A percentile compares a stretch with the other conserved stretches of the same genome.
Evolutionary conservation across 2,329 filamentous ascomycete genomes (phyloP).

Genomic region (Escovopsis weberi): DNA sequence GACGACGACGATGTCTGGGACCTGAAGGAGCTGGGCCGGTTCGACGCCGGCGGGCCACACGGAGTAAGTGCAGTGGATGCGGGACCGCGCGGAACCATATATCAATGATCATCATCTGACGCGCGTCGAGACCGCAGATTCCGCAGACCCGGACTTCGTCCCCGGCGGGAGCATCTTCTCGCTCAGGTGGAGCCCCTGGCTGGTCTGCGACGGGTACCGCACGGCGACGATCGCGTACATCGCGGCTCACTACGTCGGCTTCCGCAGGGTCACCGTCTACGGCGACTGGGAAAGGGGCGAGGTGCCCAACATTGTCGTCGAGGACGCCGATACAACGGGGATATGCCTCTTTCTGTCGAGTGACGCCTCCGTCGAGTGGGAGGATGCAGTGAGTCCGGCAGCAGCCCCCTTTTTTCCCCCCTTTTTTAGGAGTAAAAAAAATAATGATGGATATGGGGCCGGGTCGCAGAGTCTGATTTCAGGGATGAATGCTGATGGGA

Average conservation of each 20-base stretch:
- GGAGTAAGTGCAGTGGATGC: slow-evolving; percentile 5
- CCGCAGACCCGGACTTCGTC: slow-evolving; percentile 32
- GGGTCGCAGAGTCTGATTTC: no score
- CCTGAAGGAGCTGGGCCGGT: slow-evolving; percentile 35
- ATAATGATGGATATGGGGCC: no score
- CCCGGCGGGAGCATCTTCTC: slow-evolving; percentile 35
- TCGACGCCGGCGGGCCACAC: slow-evolving; percentile 33
- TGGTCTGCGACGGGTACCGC: slow-evolving; percentile 17
- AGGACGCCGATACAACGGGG: slow-evolving; percentile 26
- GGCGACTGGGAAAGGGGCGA: slow-evolving; percentile 20
- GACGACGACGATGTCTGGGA: slow-evolving; percentile 28
- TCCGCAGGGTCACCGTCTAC: slow-evolving; percentile 32
- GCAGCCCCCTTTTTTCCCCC: not conserved
- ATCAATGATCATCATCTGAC: not conserved
- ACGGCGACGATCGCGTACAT: slow-evolving; percentile 36
- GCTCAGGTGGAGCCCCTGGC: slow-evolving; percentile 41
- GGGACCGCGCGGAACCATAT: no score
- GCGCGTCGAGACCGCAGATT: slow-evolving; percentile 13
- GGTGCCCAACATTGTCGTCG: slow-evolving; percentile 24
- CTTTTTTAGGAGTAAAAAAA: not conserved
- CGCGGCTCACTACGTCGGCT: slow-evolving; percentile 38
- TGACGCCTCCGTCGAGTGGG: slow-evolving; percentile 42
- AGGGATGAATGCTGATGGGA: slow-evolving; percentile 4
- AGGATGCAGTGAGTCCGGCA: slow-evolving; percentile 28
- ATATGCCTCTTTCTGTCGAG: slow-evolving; percentile 35